Base-by-base conservation (phyloP, 2,329 filamentous ascomycete species). In the Talaromyces albobiverticillius region DNA sequence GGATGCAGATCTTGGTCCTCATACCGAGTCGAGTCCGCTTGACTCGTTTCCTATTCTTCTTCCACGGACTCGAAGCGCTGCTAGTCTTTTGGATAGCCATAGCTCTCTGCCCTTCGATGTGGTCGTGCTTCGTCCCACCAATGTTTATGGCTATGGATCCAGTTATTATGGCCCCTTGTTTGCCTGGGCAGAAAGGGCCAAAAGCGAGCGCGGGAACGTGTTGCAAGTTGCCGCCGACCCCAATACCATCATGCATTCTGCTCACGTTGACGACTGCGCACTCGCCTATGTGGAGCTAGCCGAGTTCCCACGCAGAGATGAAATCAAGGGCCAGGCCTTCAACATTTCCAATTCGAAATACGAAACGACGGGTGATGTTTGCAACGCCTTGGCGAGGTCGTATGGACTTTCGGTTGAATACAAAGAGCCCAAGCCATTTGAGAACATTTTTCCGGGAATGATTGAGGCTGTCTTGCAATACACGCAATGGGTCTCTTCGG, bases 61-160 rank as follows among this genome's bases (percentile, higher is more conserved):
- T 38, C 26, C 52, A 10, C 46, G 52, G 31, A 41, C 52, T 8
- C 20, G 26, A 18, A 54, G 46, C 13, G 46, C 43, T 6, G 45
- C 46, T 13, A 16, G 22, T 13, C 29, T 54, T 4, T 18, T 54
- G 4, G 45, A 43, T 13, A 14, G 20, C 10, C 16, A 14, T 1
- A 20, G 23, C 11, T n/a, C 20, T 23, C 38, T 54, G 18, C 41
- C 53, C 7, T 55, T 55, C 32, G 53, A 55, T 42, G 18, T 52
- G 7, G 49, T 38, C 14, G 48, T 52, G 18, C 34, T 55, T 23
- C 41, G 53, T 4, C 53, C 53, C 7, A 52, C 49, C 3, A 55
- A 51, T 40, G 53, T 55, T 18, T 55, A 55, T 23, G 53, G 53
- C 14, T 55, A 55, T 26, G 34, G 36, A 18, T 55, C 53, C 23